phyloP scores from a whole-genome alignment of 2,329 filamentous ascomycete species.

The Bertia moriformis region DNA sequence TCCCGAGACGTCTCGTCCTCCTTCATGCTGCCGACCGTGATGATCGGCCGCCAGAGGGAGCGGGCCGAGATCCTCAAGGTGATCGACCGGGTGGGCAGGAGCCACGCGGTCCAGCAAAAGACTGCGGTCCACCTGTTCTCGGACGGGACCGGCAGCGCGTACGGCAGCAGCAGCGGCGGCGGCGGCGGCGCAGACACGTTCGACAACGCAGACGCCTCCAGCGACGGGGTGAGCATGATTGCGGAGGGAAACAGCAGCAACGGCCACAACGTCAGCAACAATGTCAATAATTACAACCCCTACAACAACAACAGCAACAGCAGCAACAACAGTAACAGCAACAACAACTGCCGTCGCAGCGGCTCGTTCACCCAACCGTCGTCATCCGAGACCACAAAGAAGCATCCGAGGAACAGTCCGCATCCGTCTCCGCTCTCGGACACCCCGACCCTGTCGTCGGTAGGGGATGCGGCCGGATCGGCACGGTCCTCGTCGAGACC shows the following conservation, averaged over 20 bases:
- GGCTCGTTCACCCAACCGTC: constrained; percentile 31
- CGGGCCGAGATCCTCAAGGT: constrained; percentile 55
- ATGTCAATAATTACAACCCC: too few species aligned
- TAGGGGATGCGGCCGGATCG: constrained; percentile 29
- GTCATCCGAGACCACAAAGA: constrained; percentile 25
- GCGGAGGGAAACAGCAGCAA: constrained; percentile 30
- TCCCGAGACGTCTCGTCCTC: constrained; percentile 83
- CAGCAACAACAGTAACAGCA: constrained; percentile 8
- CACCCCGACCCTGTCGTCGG: constrained; percentile 20
- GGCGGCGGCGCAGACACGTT: constrained; percentile 18
- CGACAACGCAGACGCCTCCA: constrained; percentile 37
- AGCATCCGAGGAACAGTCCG: constrained; percentile 18
- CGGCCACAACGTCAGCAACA: too few species aligned
- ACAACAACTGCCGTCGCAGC: constrained; percentile 22
- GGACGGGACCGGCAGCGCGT: constrained; percentile 37
- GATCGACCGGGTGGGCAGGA: constrained; percentile 62
- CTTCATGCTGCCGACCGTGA: constrained; percentile 68
- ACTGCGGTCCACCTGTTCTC: constrained; percentile 29
- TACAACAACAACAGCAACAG: too few species aligned
- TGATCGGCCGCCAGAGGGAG: constrained; percentile 69
- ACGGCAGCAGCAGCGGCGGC: constrained; percentile 23
- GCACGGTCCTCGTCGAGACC: constrained; percentile 31
- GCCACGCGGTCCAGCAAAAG: constrained; percentile 34
- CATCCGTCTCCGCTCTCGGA: constrained; percentile 26
- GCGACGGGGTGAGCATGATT: constrained; percentile 45